Evolutionary conservation across 306 rosid genomes (phyloP).

Genomic region (Fagus crenata): DNA sequence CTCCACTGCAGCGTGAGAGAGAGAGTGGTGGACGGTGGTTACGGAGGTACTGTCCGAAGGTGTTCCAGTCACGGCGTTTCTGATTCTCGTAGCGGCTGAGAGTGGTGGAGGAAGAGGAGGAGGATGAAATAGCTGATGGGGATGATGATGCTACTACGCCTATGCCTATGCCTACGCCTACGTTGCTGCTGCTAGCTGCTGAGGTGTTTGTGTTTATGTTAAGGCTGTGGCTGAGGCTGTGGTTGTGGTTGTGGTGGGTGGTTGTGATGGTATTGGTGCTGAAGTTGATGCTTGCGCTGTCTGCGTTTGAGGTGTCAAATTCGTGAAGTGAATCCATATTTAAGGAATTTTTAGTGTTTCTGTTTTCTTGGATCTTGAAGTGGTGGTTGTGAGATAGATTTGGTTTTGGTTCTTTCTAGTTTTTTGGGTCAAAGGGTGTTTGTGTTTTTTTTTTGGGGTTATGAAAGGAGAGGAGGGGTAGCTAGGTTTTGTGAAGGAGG

Average conservation of each 20-base stretch:
- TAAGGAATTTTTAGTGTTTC: too few species aligned
- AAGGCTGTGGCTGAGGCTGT: background rate
- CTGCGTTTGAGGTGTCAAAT: constrained; percentile 41
- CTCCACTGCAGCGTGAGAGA: constrained; percentile 68
- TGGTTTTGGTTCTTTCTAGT: constrained; percentile 4
- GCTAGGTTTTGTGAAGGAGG: background rate
- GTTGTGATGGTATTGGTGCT: background rate
- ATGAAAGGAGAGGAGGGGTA: background rate
- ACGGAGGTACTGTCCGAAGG: constrained; percentile 73
- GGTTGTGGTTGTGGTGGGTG: too few species aligned
- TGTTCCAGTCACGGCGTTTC: constrained; percentile 77
- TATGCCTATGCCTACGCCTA: constrained; percentile 9
- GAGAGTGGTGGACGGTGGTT: constrained; percentile 78
- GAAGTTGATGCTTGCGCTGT: constrained; percentile 22
- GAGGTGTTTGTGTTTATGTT: background rate
- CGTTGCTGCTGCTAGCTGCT: background rate
- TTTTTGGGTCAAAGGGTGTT: background rate
- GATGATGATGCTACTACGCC: background rate
- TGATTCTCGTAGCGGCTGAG: constrained; percentile 80
- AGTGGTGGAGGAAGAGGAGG: constrained; percentile 22
- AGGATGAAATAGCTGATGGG: constrained; percentile 1
- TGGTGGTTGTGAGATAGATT: background rate
- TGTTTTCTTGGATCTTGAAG: constrained; percentile 20
- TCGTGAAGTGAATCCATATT: constrained; percentile 55
- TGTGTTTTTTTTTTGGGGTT: background rate